Evolutionary conservation across 177 flowering plant species (phyloP).

Genomic region (Tripterygium wilfordii): DNA sequence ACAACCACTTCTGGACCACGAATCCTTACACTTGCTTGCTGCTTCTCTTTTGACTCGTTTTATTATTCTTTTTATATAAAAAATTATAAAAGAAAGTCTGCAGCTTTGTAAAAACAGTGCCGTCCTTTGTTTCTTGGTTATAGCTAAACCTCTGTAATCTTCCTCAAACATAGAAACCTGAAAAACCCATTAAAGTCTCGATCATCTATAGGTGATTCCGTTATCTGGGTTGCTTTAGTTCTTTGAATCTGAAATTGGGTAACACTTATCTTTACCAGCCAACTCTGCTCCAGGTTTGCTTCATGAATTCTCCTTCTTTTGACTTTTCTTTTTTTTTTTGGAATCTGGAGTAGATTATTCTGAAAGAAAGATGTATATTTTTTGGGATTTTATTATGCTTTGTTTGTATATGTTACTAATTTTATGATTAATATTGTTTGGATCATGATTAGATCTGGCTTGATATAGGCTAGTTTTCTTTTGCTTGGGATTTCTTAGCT

Average conservation of each 20-base stretch:
- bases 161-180: background rate
- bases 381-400: too few species aligned
- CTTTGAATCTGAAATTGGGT: conserved; percentile 5
- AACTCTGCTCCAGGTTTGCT: background rate
- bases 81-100: background rate
- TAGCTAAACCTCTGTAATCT: background rate
- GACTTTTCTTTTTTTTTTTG: background rate
- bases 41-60: background rate
- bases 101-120: background rate
- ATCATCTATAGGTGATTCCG: background rate
- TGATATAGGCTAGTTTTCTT: too few species aligned
- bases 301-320: background rate
- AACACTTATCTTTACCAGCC: background rate
- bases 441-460: too few species aligned
- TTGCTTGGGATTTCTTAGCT: too few species aligned
- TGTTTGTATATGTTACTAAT: background rate
- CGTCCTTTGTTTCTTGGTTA: conserved; percentile 8
- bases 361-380: too few species aligned
- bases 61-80: background rate
- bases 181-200: background rate
- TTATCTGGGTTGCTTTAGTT: conserved; percentile 3
- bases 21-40: background rate
- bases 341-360: too few species aligned
- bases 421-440: too few species aligned
- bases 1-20: conserved; percentile 17